phyloP scores from a whole-genome alignment of 768 basidiomycete genomes.

The Tylopilus balloui region DNA sequence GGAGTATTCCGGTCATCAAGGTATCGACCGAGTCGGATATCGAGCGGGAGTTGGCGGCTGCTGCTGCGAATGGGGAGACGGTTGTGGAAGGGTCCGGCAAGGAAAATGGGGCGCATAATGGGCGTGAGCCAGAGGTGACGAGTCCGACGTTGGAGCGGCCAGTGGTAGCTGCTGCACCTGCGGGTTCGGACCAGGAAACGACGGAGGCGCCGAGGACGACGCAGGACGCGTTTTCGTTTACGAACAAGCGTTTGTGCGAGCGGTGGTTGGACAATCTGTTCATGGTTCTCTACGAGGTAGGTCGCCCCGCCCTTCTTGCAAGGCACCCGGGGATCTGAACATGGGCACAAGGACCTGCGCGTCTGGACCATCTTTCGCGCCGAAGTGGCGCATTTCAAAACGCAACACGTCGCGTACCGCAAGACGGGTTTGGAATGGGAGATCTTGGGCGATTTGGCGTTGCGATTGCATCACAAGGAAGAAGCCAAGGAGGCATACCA shows the following conservation, averaged over 20 bases:
- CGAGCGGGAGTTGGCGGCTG: slow-evolving; percentile 37
- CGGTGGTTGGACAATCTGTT: slow-evolving; percentile 97
- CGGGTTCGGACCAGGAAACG: slow-evolving; percentile 22
- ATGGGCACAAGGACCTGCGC: slow-evolving; percentile 61
- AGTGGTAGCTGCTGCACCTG: slow-evolving; percentile 38
- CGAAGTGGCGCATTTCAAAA: slow-evolving; percentile 98
- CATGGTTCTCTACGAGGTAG: slow-evolving; percentile 95
- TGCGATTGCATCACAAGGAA: slow-evolving; percentile 94
- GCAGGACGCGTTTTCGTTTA: slow-evolving; percentile 81
- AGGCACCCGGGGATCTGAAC: not conserved
- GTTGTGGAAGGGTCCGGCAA: not conserved
- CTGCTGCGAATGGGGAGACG: slow-evolving; percentile 25
- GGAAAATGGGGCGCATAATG: slow-evolving; percentile 22
- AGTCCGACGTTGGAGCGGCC: slow-evolving; percentile 39
- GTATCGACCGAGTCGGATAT: slow-evolving; percentile 70
- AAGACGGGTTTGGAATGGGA: slow-evolving; percentile 99
- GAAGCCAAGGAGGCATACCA: slow-evolving; percentile 98
- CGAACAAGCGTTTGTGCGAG: slow-evolving; percentile 94
- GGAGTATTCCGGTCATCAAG: slow-evolving; percentile 63
- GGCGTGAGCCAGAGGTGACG: slow-evolving; percentile 11
- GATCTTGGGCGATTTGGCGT: slow-evolving; percentile 90
- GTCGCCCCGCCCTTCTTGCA: slow-evolving; percentile 13
- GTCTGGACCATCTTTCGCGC: slow-evolving; percentile 99
- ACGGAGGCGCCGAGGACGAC: slow-evolving; percentile 22
- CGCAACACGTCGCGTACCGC: slow-evolving; percentile 94